Conservation (phyloP, 31 red algal species). For the Odonthalia washingtoniensis region DNA sequence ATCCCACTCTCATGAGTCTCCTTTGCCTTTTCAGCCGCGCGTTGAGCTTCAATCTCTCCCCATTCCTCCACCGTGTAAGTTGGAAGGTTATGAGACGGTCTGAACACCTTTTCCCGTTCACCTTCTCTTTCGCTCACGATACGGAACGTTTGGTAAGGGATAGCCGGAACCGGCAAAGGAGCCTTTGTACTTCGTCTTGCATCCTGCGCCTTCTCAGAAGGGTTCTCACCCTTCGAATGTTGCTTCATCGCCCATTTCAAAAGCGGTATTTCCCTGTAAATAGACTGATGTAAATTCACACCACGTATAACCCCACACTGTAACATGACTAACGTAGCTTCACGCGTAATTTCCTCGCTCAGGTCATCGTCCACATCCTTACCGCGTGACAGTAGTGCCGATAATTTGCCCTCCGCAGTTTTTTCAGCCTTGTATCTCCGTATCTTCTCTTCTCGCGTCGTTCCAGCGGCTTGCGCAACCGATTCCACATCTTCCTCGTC, state of each 20-base stretch:
- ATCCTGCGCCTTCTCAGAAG: constrained; percentile 57
- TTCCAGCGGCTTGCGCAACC: constrained; percentile 21
- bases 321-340: constrained; percentile 43
- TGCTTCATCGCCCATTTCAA: constrained; percentile 53
- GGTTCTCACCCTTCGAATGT: constrained; percentile 53
- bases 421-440: constrained; percentile 65
- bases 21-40: constrained; percentile 36
- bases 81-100: constrained; percentile 75
- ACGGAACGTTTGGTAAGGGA: constrained; percentile 53
- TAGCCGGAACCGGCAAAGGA: constrained; percentile 29
- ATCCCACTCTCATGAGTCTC: constrained; percentile 63
- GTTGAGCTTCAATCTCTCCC: constrained; percentile 75
- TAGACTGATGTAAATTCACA: constrained; percentile 41
- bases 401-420: constrained; percentile 48
- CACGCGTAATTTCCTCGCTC: constrained; percentile 42
- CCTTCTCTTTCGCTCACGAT: constrained; percentile 70
- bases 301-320: constrained; percentile 53
- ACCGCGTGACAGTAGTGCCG: constrained; percentile 20
- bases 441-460: constrained; percentile 70
- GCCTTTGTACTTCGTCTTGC: constrained; percentile 17
- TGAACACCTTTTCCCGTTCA: constrained; percentile 63
- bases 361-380: constrained; percentile 2
- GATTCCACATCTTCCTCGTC: constrained; percentile 22
- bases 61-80: constrained; percentile 91
- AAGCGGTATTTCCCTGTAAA: constrained; percentile 63